phyloP scores from a whole-genome alignment of 1,139 yeast species.

The Pichia sp. region DNA sequence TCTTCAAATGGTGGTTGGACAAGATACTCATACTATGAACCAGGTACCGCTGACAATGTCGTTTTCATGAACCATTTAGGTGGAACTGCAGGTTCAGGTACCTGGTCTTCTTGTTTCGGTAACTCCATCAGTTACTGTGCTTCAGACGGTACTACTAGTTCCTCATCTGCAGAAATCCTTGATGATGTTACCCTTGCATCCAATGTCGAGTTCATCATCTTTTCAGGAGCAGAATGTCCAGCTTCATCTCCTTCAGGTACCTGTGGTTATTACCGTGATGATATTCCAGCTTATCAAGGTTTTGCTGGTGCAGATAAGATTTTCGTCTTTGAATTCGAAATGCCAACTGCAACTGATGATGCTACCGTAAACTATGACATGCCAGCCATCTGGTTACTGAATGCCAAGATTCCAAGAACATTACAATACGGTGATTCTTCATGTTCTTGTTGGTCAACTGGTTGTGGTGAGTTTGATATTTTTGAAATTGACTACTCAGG shows the following conservation, averaged over 20 bases:
- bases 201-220: constrained; percentile 69
- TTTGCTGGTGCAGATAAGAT: constrained; percentile 73
- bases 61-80: constrained; percentile 82
- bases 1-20: constrained; percentile 53
- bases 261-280: constrained; percentile 84
- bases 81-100: constrained; percentile 74
- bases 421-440: constrained; percentile 71
- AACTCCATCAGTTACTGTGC: constrained; percentile 77
- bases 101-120: constrained; percentile 79
- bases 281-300: constrained; percentile 90
- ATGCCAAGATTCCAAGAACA: constrained; percentile 92
- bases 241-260: constrained; percentile 36
- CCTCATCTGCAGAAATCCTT: constrained; percentile 54
- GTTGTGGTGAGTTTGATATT: constrained; percentile 94
- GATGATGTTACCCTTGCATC: constrained; percentile 58
- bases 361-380: constrained; percentile 55
- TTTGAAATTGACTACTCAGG: constrained; percentile 78
- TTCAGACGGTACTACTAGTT: constrained; percentile 61
- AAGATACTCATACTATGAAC: constrained; percentile 66
- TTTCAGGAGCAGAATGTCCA: constrained; percentile 59
- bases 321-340: constrained; percentile 81
- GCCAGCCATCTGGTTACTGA: constrained; percentile 96
- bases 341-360: constrained; percentile 62
- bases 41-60: constrained; percentile 57
- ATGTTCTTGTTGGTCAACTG: constrained; percentile 94